These are phyloP conservation scores for Aspergillus puulaauensis DNA, from an alignment of 2,329 filamentous ascomycete species.

Conservation along the genomic window DNA sequence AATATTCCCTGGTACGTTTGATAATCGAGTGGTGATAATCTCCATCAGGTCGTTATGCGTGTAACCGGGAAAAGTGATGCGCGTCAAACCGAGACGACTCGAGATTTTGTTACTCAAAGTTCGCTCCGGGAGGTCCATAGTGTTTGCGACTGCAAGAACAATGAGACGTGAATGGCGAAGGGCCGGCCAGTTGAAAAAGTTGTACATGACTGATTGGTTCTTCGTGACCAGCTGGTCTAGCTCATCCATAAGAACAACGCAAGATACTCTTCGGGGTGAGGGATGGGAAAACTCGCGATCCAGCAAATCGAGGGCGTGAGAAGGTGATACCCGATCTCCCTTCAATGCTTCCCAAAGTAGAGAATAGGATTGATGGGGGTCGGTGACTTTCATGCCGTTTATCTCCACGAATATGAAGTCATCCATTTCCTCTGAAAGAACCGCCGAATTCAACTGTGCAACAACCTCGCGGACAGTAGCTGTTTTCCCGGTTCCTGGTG, in stretches of 20 bases:
- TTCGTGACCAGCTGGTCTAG: slow-evolving; percentile 96
- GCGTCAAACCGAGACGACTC: slow-evolving; percentile 81
- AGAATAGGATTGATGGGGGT: slow-evolving; percentile 94
- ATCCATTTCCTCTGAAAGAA: slow-evolving; percentile 85
- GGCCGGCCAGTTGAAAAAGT: slow-evolving; percentile 99
- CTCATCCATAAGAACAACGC: slow-evolving; percentile 98
- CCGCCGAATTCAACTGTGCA: slow-evolving; percentile 80
- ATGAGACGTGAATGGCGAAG: slow-evolving; percentile 88
- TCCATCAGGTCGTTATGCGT: slow-evolving; percentile 96
- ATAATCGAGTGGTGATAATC: slow-evolving; percentile 91
- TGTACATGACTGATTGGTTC: slow-evolving; percentile 99
- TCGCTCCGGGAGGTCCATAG: slow-evolving; percentile 95
- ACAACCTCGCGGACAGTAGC: slow-evolving; percentile 96
- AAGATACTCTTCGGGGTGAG: slow-evolving; percentile 85
- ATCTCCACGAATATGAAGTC: slow-evolving; percentile 99
- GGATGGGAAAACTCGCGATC: slow-evolving; percentile 92
- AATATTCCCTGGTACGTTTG: slow-evolving; percentile 82
- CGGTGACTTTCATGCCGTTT: slow-evolving; percentile 99
- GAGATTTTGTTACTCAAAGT: slow-evolving; percentile 99
- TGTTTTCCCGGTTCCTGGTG: slow-evolving; percentile 94
- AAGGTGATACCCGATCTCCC: slow-evolving; percentile 85
- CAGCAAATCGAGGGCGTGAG: slow-evolving; percentile 85
- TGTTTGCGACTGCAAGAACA: slow-evolving; percentile 95
- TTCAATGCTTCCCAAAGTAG: slow-evolving; percentile 94
- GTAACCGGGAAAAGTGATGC: slow-evolving; percentile 96